These are phyloP conservation scores for Fraxinus anomala DNA, from an alignment of 257 asterid species.

Conservation along the genomic window DNA sequence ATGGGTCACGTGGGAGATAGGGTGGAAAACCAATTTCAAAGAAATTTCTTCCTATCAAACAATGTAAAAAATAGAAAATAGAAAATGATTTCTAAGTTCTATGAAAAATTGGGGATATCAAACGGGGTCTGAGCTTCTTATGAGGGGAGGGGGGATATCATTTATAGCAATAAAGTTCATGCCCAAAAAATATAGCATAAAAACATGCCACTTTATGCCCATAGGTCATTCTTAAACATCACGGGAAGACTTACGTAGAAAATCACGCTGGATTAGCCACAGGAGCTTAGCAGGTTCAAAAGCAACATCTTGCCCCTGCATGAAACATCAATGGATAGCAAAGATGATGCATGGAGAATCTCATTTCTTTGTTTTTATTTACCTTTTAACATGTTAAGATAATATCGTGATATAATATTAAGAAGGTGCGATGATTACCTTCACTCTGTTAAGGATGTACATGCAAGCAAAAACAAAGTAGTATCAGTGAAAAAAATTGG, in stretches of 20 bases:
- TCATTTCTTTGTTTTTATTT: not conserved
- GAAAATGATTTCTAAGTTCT: no score
- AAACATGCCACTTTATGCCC: no score
- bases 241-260: constrained; percentile 50
- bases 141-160: no score
- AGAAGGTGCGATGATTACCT: constrained; percentile 52
- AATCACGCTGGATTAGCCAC: constrained; percentile 98
- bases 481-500: constrained; percentile 35
- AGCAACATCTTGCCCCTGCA: constrained; percentile 94
- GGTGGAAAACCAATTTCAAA: no score
- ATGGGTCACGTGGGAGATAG: no score
- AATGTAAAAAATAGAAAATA: no score
- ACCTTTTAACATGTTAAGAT: not conserved
- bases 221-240: not conserved
- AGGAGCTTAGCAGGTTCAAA: constrained; percentile 94
- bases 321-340: constrained; percentile 25
- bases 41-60: no score
- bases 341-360: constrained; percentile 16
- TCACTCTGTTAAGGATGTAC: constrained; percentile 61
- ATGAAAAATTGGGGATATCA: no score
- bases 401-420: not conserved
- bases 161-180: no score
- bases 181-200: no score
- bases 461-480: constrained; percentile 32
- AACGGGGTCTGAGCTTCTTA: no score